Base-by-base conservation (phyloP, 129 eudicot species). In the Pulicaria dysenterica region DNA sequence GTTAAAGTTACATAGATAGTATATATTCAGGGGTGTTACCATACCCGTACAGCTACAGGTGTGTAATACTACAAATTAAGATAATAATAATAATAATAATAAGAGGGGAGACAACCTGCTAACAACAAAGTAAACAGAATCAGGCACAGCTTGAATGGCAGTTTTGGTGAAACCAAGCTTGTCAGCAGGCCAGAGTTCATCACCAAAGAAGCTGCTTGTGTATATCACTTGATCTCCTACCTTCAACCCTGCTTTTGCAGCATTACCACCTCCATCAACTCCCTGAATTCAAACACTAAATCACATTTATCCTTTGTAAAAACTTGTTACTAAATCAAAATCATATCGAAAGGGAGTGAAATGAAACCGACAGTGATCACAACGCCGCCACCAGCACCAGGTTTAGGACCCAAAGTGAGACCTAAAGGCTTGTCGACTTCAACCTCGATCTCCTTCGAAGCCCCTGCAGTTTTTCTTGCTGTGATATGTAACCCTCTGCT, bases 341-440 rank as follows among this genome's bases (percentile, higher is more conserved):
- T 6, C 1, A 64, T 0, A 6, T 15, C 5, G 16, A 64, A n/a
- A 50, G 44, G 15, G 3, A 4, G 11, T 0, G 16, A 46, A 36
- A 39, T 1, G 70, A 54, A 36, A 80, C 95, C 75, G 11, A 94
- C 99, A 43, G 99, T 88, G 82, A 94, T 86, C 62, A 94, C 69
- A 36, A 94, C 99, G 24, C 97, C 97, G 12, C 99, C 99, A 69
- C 97, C 97, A 15, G 69, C 85, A 46, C 96, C 99, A 63, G 87
- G 89, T 77, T 94, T 94, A 46, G 87, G 97, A 9, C 99, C 99
- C 77, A 94, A 75, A 72, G 91, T 90, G 38, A 94, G 85, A 17
- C 99, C 99, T 81, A 94, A 79, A 56, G 99, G 97, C 91, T 94
- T 94, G 50, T 94, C 99, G 51, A 94, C 97, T 80, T 94, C 97